These are phyloP conservation scores for Violaceomyces palustris DNA, from an alignment of 1,284 basidiomycete genomes.

Conservation along the genomic window DNA sequence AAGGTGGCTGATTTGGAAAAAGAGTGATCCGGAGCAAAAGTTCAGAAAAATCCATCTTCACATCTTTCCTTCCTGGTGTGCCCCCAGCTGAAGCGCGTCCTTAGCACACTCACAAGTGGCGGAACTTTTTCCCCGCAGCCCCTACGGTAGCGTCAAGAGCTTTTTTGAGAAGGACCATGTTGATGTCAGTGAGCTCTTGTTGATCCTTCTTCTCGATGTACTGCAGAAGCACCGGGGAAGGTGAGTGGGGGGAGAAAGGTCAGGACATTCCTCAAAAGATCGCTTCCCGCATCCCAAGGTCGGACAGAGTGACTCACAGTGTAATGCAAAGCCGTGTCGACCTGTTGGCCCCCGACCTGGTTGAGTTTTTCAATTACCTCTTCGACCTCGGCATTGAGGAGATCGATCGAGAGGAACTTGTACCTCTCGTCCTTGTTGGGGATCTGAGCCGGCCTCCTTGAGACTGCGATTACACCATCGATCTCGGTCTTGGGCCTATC, in stretches of 20 bases:
- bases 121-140: slow-evolving; percentile 11
- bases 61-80: too few species aligned
- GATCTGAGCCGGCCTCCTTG: slow-evolving; percentile 16
- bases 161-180: slow-evolving; percentile 18
- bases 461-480: slow-evolving; percentile 13
- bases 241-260: too few species aligned
- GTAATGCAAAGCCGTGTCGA: slow-evolving; percentile 21
- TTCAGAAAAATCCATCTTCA: too few species aligned
- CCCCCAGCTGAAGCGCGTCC: too few species aligned
- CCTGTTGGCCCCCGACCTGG: slow-evolving; percentile 11
- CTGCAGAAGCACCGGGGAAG: too few species aligned
- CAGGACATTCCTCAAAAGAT: too few species aligned
- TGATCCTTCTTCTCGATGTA: slow-evolving; percentile 28
- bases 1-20: too few species aligned
- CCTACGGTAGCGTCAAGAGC: slow-evolving; percentile 18
- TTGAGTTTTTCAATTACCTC: slow-evolving; percentile 15
- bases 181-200: slow-evolving; percentile 19
- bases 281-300: too few species aligned
- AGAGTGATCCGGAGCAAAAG: too few species aligned
- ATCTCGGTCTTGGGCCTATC: slow-evolving; percentile 10
- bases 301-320: too few species aligned
- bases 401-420: slow-evolving; percentile 27
- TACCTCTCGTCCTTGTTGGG: slow-evolving; percentile 18
- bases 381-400: slow-evolving; percentile 12
- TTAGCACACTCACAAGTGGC: too few species aligned